Evolutionary conservation across 83 land plant species (phyloP).

Genomic region (Thuja plicata): DNA sequence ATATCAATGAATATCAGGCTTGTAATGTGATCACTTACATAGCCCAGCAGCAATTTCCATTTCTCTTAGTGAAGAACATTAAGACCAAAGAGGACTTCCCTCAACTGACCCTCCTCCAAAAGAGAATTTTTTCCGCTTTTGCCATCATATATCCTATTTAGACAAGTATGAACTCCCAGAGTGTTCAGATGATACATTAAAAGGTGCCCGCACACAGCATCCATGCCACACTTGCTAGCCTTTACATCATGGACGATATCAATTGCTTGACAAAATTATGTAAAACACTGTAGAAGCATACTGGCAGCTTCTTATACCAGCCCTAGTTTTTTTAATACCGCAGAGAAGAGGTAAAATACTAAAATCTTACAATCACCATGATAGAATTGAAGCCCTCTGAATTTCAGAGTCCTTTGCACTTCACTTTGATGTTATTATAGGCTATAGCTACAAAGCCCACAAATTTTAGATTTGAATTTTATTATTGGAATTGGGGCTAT

Average conservation of each 20-base stretch:
- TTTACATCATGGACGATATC: background rate
- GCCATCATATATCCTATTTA: background rate
- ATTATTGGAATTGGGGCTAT: background rate
- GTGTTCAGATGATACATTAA: background rate
- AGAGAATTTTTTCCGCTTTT: background rate
- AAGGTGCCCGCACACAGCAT: background rate
- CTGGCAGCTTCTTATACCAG: slow-evolving; percentile 1
- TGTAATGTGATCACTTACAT: slow-evolving; percentile 12
- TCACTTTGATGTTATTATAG: background rate
- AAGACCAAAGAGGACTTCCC: background rate
- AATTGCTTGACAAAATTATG: slow-evolving; percentile 4
- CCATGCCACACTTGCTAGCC: background rate
- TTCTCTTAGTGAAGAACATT: background rate
- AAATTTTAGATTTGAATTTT: background rate
- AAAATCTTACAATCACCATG: background rate
- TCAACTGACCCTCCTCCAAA: background rate
- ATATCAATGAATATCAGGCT: background rate
- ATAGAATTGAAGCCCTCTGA: slow-evolving; percentile 5
- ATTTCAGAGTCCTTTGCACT: slow-evolving; percentile 3
- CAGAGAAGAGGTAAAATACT: slow-evolving; percentile 8
- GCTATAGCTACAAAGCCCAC: slow-evolving; percentile 6
- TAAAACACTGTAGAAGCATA: slow-evolving; percentile 10
- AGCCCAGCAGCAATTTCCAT: slow-evolving; percentile 1
- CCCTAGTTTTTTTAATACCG: background rate
- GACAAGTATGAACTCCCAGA: background rate